Base-by-base conservation (phyloP, 176 grass and related monocot genomes). In the Paspalum notatum region DNA sequence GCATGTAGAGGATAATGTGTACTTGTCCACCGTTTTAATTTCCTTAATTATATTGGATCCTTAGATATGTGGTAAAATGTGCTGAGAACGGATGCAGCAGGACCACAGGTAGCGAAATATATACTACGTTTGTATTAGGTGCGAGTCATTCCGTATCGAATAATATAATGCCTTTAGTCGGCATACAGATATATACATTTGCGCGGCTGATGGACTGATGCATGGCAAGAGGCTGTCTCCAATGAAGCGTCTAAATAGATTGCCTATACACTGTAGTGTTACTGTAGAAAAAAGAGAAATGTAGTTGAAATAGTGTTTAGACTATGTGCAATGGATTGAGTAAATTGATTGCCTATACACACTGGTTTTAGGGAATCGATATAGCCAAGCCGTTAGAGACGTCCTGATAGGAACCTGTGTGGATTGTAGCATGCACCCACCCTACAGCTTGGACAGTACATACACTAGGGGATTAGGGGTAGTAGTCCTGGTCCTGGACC, bases 31-130 rank as follows among this genome's bases (percentile, higher is more conserved):
- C 24, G n/a, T n/a, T n/a, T n/a, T n/a, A n/a, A 8, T 9, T 57
- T 22, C n/a, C 54, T 10, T 56, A 20, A 24, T 24, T 57, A 7
- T 45, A 11, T 56, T 59, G 5, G 56, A 59, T 32, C 56, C 10
- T 5, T 59, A 22, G 12, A 12, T 9, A 46, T 9, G 7, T 46
- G 10, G 44, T 9, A 46, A 8, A 6, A 71, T 12, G 66, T 37
- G 25, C 6, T 67, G 75, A 37, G 75, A 7, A 38, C 50, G 68
- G 84, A 56, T 80, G 84, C 59, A 38, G n/a, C 57, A 65, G 9
- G 13, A 70, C 13, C 61, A 18, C 67, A 5, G 11, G n/a, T 12
- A 21, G 12, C 26, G 12, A 13, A 55, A 8, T 69, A 54, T 7
- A 68, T 37, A 47, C n/a, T 37, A 42, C 32, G 32, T 3, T n/a